Evolutionary conservation across 2,329 filamentous ascomycete species (phyloP).

Genomic region (Teratosphaeria pseudoeucalypti): DNA sequence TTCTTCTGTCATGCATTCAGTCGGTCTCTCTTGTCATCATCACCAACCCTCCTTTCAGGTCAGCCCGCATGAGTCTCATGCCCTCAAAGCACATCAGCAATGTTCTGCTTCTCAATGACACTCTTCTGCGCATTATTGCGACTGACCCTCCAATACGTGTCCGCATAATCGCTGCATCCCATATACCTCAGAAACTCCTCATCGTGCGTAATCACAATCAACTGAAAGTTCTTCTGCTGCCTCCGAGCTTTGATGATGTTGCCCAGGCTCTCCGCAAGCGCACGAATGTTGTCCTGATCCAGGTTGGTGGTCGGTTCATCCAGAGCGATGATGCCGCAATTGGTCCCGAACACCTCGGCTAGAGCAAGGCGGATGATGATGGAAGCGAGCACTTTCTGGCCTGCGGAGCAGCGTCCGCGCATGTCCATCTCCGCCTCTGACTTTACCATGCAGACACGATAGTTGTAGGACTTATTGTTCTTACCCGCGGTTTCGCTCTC

Average conservation of each 20-base stretch:
- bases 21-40: too few relatives aligned
- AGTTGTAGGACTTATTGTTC: conserved; percentile 82
- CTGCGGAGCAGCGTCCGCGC: conserved; percentile 92
- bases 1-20: too few relatives aligned
- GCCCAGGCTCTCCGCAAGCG: conserved; percentile 73
- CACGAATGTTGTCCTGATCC: conserved; percentile 87
- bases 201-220: conserved; percentile 98
- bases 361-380: conserved; percentile 96
- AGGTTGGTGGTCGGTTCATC: conserved; percentile 98
- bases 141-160: conserved; percentile 80
- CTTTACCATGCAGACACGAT: conserved; percentile 95
- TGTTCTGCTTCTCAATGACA: conserved; percentile 57
- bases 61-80: neutral
- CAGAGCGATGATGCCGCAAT: conserved; percentile 90
- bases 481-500: conserved; percentile 58
- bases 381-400: conserved; percentile 89
- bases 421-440: conserved; percentile 98
- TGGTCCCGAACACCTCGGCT: conserved; percentile 90
- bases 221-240: conserved; percentile 88
- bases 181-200: conserved; percentile 91
- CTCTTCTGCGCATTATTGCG: conserved; percentile 80
- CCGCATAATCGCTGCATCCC: conserved; percentile 87
- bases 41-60: neutral
- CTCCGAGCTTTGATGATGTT: conserved; percentile 76
- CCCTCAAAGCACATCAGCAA: conserved; percentile 18